Evolutionary conservation across 805 yeast species (phyloP), one percentile per base, ranked within the genome.

Genomic region (Candida fluviatilis): DNA sequence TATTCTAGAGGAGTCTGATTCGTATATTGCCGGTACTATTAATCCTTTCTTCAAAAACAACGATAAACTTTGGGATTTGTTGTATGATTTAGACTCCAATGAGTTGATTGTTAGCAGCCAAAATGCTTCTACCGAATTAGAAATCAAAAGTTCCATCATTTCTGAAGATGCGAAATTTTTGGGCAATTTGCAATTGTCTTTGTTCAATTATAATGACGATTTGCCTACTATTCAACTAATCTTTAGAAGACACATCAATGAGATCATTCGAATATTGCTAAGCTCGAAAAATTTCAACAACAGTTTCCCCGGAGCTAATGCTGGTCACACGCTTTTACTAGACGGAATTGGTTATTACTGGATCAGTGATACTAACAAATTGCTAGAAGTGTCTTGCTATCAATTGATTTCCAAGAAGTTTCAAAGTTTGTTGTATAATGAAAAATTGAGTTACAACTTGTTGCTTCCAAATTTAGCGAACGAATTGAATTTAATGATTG

Each of bases 1-100:
- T 41, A 45, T 71, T 1, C 54, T 79, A 36, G 65, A 66, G 42
- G 59, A 51, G 36, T 68, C 62, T 43, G 62, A 49, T 21, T 61
- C 60, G 19, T 76, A 64, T 47, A 59, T 83, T 34, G 72, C 84
- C 2, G 91, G 91, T 3, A 81, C 88, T 3, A 76, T 82, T 29
- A 83, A 83, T 51, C 75, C 82, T 12, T 72, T 80, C 29, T 75
- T 83, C 51, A 78, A 77, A 49, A 68, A 73, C 23, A 72, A 72
- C 40, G 66, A 63, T 23, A 66, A 66, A 32, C 51, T 74, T 15
- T 82, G 84, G 83, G 85, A 83, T 54, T 54, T 78, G 23, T 69
- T 76, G 42, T 75, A 78, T 40, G 81, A 83, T 53, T 49, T 83
- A 43, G 89, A 82, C 49, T 36, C 67, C 0, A 73, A 73, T 33